phyloP scores from a whole-genome alignment of 1,139 yeast genomes.

The Yamadazyma oceani region DNA sequence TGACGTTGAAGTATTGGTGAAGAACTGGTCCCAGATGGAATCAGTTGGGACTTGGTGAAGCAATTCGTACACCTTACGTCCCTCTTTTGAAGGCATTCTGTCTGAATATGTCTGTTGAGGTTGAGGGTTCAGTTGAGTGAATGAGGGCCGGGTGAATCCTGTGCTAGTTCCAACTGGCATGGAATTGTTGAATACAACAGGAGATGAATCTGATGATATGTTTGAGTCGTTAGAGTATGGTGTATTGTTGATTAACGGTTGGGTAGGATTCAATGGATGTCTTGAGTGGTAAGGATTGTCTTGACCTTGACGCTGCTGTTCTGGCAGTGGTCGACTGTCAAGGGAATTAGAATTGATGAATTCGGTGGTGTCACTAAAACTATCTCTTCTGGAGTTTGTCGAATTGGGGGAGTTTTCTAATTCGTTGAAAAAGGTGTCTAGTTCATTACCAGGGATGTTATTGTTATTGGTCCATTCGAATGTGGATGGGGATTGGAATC shows the following conservation, averaged over 20 bases:
- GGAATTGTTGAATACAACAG: constrained; percentile 8
- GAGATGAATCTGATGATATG: constrained; percentile 14
- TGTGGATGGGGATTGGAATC: constrained; percentile 16
- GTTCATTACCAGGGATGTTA: constrained; percentile 11
- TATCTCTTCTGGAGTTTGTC: constrained; percentile 17
- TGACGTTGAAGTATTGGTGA: constrained; percentile 30
- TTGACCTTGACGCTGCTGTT: neutral
- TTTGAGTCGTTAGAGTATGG: constrained; percentile 12
- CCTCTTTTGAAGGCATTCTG: constrained; percentile 35
- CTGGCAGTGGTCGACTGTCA: neutral
- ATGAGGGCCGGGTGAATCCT: neutral
- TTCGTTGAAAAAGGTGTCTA: constrained; percentile 40
- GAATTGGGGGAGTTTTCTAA: constrained; percentile 33
- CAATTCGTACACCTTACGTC: constrained; percentile 57
- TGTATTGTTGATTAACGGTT: constrained; percentile 5
- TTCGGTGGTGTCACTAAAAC: constrained; percentile 9
- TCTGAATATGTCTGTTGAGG: neutral
- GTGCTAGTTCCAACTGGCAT: neutral
- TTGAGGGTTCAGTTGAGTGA: neutral
- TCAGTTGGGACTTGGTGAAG: constrained; percentile 67
- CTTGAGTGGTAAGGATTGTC: neutral
- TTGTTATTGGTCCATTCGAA: constrained; percentile 28
- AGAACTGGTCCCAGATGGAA: constrained; percentile 77
- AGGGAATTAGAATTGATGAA: neutral
- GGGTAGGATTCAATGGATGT: neutral